Percentiles rank a stretch among this genome's conserved stretches.
Conservation (phyloP, 2,329 filamentous ascomycete species). For the Paracoccidioides brasiliensis region DNA sequence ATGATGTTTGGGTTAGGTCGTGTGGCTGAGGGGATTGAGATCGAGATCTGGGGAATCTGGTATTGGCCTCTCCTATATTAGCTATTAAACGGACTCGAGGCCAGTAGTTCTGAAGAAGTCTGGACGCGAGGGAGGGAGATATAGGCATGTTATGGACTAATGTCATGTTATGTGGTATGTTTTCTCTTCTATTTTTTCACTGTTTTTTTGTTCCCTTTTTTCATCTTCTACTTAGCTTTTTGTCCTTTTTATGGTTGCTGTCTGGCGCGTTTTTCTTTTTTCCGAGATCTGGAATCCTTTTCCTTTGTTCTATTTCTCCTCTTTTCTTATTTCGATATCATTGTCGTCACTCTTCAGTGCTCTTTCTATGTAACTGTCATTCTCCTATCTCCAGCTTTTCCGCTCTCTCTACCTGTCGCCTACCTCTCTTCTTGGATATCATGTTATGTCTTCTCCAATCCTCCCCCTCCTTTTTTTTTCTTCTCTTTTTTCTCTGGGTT, state of each 20-base stretch:
- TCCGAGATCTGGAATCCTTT: neutral
- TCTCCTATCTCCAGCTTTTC: no score
- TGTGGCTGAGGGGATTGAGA: neutral
- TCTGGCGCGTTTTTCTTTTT: conserved; percentile 4
- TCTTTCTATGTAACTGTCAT: no score
- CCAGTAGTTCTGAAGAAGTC: neutral
- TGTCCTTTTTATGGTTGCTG: neutral
- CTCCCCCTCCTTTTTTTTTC: no score
- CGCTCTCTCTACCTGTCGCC: no score
- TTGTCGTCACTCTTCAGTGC: no score
- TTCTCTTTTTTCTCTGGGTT: no score
- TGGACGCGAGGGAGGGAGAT: neutral
- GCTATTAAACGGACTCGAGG: neutral
- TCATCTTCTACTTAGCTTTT: neutral
- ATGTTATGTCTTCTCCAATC: no score
- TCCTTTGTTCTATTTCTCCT: no score
- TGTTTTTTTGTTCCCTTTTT: neutral
- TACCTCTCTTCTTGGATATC: no score
- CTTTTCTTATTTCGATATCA: no score
- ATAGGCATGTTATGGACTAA: neutral
- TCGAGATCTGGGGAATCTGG: no score
- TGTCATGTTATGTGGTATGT: neutral
- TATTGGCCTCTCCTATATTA: no score
- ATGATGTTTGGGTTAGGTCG: conserved; percentile 1
- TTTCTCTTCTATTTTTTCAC: neutral